Percentiles rank a stretch among this genome's conserved stretches.
These are phyloP conservation scores for Posidonia australis DNA, from an alignment of 106 monocot genomes.

Conservation along the genomic window DNA sequence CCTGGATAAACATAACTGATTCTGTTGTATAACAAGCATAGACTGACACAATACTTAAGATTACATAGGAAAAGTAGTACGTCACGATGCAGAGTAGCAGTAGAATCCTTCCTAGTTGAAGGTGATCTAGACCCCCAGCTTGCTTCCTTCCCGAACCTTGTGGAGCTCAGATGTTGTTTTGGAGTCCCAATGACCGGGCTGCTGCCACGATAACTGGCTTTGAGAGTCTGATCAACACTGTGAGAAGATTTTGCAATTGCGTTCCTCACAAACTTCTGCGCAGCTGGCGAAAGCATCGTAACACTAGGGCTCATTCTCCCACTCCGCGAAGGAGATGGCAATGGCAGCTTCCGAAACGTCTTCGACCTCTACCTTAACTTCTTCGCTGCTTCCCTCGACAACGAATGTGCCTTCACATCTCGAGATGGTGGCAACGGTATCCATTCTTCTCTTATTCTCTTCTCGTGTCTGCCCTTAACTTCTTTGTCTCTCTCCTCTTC, in stretches of 20 bases:
- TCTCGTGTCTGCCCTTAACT: no score
- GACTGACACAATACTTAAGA: no score
- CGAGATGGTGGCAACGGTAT: conserved; percentile 68
- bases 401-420: conserved; percentile 82
- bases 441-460: no score
- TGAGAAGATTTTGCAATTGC: conserved; percentile 76
- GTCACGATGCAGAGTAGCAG: conserved; percentile 51
- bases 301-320: conserved; percentile 69
- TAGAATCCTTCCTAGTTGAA: conserved; percentile 38
- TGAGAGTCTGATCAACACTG: conserved; percentile 76
- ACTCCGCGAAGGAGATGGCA: conserved; percentile 72
- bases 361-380: conserved; percentile 64
- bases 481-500: no score
- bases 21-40: no score
- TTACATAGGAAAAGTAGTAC: neutral
- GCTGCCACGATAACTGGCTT: conserved; percentile 76
- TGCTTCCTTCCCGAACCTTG: conserved; percentile 77
- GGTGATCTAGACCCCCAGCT: conserved; percentile 63
- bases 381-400: conserved; percentile 80
- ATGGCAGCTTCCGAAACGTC: conserved; percentile 69
- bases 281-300: conserved; percentile 78
- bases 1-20: no score
- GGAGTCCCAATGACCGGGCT: conserved; percentile 53
- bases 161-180: conserved; percentile 26
- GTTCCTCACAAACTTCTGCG: conserved; percentile 89